A percentile compares a stretch with the other conserved stretches of the same genome.
Conservation (phyloP, 768 basidiomycete genomes). For the Strobilomyces confusus region DNA sequence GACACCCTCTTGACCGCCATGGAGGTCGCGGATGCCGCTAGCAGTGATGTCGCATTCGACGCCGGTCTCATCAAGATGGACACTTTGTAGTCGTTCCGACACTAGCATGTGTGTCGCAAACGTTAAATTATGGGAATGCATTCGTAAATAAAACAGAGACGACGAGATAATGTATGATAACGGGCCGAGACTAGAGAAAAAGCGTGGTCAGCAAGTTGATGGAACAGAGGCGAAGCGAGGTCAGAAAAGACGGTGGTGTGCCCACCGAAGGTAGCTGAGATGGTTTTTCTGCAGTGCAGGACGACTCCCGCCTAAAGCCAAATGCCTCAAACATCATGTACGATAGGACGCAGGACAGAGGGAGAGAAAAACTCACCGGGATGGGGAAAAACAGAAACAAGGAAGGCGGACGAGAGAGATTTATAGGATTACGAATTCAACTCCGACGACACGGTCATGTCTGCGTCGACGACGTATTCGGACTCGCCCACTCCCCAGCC, state of each 20-base stretch:
- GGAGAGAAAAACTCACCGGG: conserved; percentile 20
- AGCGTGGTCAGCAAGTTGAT: conserved; percentile 9
- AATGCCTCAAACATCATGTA: conserved; percentile 89
- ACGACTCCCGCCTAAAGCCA: conserved; percentile 72
- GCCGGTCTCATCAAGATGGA: conserved; percentile 58
- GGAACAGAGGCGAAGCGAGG: background rate
- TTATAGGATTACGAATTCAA: conserved; percentile 22
- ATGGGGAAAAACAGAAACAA: background rate
- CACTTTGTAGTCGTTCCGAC: conserved; percentile 1
- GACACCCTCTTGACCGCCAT: conserved; percentile 68
- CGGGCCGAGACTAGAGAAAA: conserved; percentile 24
- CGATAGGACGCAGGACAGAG: conserved; percentile 33
- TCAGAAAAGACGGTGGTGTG: conserved; percentile 47
- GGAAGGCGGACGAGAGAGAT: conserved; percentile 1
- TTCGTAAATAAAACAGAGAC: background rate
- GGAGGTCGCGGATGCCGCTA: conserved; percentile 44
- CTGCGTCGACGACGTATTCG: conserved; percentile 28
- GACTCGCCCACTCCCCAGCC: conserved; percentile 32
- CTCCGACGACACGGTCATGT: conserved; percentile 34
- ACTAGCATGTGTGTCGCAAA: background rate
- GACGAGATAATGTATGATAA: background rate
- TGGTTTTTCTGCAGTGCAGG: conserved; percentile 78
- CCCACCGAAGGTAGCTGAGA: conserved; percentile 88
- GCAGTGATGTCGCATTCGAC: conserved; percentile 28
- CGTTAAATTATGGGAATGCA: background rate